Conservation (phyloP, 345 rosid species). For the Syzygium grande region DNA sequence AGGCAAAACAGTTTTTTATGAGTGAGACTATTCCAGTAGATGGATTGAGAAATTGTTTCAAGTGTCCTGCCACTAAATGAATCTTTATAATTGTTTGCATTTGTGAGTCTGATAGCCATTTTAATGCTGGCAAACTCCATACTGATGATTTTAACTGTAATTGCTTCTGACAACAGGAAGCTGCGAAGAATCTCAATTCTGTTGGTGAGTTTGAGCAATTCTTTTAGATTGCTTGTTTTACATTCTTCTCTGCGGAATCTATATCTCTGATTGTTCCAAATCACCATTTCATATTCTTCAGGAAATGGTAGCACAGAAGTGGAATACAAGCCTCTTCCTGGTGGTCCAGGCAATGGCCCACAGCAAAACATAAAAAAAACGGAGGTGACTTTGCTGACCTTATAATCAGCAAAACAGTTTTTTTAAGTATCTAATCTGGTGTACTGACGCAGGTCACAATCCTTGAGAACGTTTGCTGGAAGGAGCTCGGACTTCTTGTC, state of each 20-base stretch:
- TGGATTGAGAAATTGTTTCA: background rate
- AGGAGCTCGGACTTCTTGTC: slow-evolving; percentile 73
- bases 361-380: slow-evolving; percentile 5
- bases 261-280: background rate
- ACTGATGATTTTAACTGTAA: background rate
- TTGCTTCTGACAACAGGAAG: slow-evolving; percentile 36
- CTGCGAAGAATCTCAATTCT: slow-evolving; percentile 35
- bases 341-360: slow-evolving; percentile 47
- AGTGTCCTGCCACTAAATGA: background rate
- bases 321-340: slow-evolving; percentile 57
- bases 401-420: too few relatives aligned
- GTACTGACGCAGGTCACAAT: slow-evolving; percentile 34
- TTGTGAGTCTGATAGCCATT: background rate
- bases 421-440: background rate
- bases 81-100: background rate
- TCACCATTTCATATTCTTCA: slow-evolving; percentile 2
- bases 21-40: background rate
- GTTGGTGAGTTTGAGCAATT: slow-evolving; percentile 24
- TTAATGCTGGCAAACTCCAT: background rate
- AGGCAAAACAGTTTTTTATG: background rate
- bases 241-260: background rate
- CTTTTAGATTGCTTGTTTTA: background rate
- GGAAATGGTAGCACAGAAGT: slow-evolving; percentile 29
- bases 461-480: slow-evolving; percentile 67
- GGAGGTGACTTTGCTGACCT: slow-evolving; percentile 22